Percentiles rank a stretch among this genome's conserved stretches.
phyloP scores from a whole-genome alignment of 805 yeast species.

The Yamadazyma ubonensis region DNA sequence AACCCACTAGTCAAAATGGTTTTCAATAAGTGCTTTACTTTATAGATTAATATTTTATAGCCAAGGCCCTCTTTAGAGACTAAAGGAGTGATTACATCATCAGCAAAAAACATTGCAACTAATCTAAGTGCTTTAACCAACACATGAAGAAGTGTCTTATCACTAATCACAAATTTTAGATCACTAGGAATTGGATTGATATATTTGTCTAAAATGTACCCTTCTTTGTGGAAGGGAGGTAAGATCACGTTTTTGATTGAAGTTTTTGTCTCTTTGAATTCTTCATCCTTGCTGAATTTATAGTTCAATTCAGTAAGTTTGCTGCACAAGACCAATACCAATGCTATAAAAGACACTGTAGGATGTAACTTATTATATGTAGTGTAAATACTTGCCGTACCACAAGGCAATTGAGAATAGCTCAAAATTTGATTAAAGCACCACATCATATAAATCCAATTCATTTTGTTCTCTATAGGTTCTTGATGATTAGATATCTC shows the following conservation, averaged over 20 bases:
- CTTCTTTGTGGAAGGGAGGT: slow-evolving; percentile 15
- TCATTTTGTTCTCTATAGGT: slow-evolving; percentile 12
- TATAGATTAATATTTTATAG: slow-evolving; percentile 6
- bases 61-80: background rate
- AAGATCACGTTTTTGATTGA: background rate
- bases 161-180: background rate
- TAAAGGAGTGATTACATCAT: slow-evolving; percentile 7
- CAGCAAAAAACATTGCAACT: slow-evolving; percentile 11
- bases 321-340: slow-evolving; percentile 16
- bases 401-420: slow-evolving; percentile 14
- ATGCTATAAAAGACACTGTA: slow-evolving; percentile 22
- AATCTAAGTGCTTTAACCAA: slow-evolving; percentile 9
- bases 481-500: slow-evolving; percentile 24
- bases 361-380: slow-evolving; percentile 21
- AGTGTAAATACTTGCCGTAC: slow-evolving; percentile 18
- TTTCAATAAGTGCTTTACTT: slow-evolving; percentile 2
- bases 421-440: slow-evolving; percentile 12
- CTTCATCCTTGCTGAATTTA: background rate
- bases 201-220: slow-evolving; percentile 5
- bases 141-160: slow-evolving; percentile 1
- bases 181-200: slow-evolving; percentile 5
- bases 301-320: background rate
- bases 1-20: slow-evolving; percentile 1
- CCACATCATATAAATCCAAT: slow-evolving; percentile 12
- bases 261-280: background rate